A percentile compares a stretch with the other conserved stretches of the same genome.
phyloP scores from a whole-genome alignment of 1,139 yeast species.

The Yamadazyma membranifaciens region DNA sequence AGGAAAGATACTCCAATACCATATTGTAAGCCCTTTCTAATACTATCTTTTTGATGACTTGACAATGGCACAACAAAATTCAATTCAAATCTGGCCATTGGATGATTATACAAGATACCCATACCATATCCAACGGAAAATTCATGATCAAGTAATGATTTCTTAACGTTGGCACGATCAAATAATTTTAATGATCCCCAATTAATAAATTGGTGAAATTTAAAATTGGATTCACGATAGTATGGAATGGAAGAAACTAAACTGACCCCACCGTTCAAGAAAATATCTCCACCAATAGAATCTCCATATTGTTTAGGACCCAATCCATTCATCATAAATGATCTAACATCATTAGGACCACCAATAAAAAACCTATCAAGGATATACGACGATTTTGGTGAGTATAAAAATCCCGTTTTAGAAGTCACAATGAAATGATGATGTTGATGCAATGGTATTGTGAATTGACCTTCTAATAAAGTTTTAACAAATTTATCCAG shows the following conservation, averaged over 20 bases:
- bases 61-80: constrained; percentile 79
- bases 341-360: constrained; percentile 84
- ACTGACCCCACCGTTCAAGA: constrained; percentile 69
- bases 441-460: constrained; percentile 23
- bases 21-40: constrained; percentile 86
- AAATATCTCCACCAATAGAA: constrained; percentile 80
- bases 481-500: constrained; percentile 41
- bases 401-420: constrained; percentile 52
- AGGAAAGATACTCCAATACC: constrained; percentile 88
- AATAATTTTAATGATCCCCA: constrained; percentile 56
- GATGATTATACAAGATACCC: constrained; percentile 81
- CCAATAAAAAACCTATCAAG: constrained; percentile 60
- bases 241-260: constrained; percentile 65
- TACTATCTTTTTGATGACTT: constrained; percentile 60
- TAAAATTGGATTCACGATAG: constrained; percentile 59
- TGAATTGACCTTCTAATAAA: constrained; percentile 47
- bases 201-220: constrained; percentile 68
- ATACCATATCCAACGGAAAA: constrained; percentile 62
- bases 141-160: constrained; percentile 3
- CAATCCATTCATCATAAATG: constrained; percentile 72
- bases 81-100: constrained; percentile 87
- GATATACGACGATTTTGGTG: constrained; percentile 40
- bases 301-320: constrained; percentile 73
- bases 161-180: background rate
- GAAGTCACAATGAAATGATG: constrained; percentile 41